These are phyloP conservation scores for Boletus rubroflammeus DNA, from an alignment of 768 basidiomycete species.

Conservation along the genomic window DNA sequence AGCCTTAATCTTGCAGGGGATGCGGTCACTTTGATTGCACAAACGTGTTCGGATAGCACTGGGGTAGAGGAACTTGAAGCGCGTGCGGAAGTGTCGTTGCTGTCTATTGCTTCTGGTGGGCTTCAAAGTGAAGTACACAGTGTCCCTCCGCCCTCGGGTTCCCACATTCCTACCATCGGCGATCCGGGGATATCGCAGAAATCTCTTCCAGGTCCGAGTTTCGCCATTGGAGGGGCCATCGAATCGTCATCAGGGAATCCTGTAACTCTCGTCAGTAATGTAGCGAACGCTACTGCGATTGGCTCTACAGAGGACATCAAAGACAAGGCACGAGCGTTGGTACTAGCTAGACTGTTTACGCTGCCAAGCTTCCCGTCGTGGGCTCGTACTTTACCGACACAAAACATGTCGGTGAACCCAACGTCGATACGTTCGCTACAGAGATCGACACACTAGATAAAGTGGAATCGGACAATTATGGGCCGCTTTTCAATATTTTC, in stretches of 20 bases:
- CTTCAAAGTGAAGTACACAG: not conserved
- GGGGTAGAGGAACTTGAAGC: not conserved
- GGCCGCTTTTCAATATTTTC: slow-evolving; percentile 3
- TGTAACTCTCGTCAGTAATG: not conserved
- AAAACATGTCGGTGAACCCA: not conserved
- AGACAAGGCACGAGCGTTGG: not conserved
- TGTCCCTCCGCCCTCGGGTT: not conserved
- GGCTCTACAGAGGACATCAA: slow-evolving; percentile 1
- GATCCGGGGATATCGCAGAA: not conserved
- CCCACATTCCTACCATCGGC: not conserved
- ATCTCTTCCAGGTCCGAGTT: not conserved
- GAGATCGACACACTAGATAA: slow-evolving; percentile 23
- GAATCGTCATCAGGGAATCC: not conserved
- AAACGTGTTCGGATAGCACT: not conserved
- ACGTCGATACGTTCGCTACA: not conserved
- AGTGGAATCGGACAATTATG: slow-evolving; percentile 3
- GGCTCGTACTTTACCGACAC: slow-evolving; percentile 18
- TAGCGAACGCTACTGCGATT: not conserved
- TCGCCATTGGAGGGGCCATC: not conserved
- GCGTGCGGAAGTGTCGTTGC: not conserved
- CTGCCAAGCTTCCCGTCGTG: slow-evolving; percentile 20
- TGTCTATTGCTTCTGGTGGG: not conserved
- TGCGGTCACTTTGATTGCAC: not conserved
- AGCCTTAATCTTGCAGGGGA: not conserved
- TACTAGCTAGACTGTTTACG: slow-evolving; percentile 9